Evolutionary conservation across 768 basidiomycete species (phyloP), one percentile per base, ranked within the genome.

Genomic region (Pleurotus giganteus): DNA sequence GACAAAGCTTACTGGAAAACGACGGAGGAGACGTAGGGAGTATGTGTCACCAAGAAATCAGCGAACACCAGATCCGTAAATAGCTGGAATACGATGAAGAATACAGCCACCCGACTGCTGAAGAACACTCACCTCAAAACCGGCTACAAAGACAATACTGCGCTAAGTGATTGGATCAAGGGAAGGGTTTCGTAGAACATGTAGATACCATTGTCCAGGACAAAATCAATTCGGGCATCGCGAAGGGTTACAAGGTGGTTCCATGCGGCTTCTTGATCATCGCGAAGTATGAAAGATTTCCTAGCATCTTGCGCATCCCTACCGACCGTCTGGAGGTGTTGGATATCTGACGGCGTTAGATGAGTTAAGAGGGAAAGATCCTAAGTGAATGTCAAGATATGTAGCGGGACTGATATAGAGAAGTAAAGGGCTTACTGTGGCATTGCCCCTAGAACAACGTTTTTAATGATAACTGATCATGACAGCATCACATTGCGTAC

Each of bases 361-460:
- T 94, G 88, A 1, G 94, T 94, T 24, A 98, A 77, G 11, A 98
- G 82, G 0, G 93, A 95, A 3, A 98, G 77, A 68, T 99, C 96
- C 88, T 92, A 59, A n/a, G n/a, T 2, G 24, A 26, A 31, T 7
- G 17, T 0, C 9, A 45, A 13, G n/a, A 47, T 42, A 32, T 24
- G 17, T 13, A 21, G 17, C 29, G 29, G 4, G 17, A 21, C 46
- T 19, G 26, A 37, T 34, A 27, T 23, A 27, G 21, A 47, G 11
- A 31, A 29, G 34, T 12, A 23, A n/a, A 24, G 1, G 13, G 65
- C 75, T 58, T 61, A 91, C 91, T 23, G 94, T 97, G 12, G 94
- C 94, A 66, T 98, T 98, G 42, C 95, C 95, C 94, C 93, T 95
- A 29, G 0, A 58, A 5, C 24, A 32, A 4, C 27, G 26, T 5